Evolutionary conservation across 2,329 filamentous ascomycete species (phyloP).

Genomic region (Fusarium tuaranense): DNA sequence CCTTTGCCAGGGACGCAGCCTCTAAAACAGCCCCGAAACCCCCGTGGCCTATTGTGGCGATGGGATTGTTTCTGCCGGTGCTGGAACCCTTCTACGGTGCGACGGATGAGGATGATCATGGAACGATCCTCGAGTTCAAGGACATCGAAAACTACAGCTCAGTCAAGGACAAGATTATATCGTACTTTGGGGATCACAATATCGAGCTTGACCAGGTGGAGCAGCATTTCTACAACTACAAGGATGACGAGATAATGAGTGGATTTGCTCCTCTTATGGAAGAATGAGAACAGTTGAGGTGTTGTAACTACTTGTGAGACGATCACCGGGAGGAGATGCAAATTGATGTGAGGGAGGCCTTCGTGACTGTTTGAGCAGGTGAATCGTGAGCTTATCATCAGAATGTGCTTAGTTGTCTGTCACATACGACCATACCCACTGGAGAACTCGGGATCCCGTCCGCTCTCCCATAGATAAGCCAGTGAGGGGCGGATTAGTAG

Average conservation of each 20-base stretch:
- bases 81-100: constrained; percentile 12
- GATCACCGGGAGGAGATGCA: not conserved
- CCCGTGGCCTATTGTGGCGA: constrained; percentile 5
- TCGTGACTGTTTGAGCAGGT: not conserved
- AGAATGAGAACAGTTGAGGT: not conserved
- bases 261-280: constrained; percentile 39
- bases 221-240: constrained; percentile 7
- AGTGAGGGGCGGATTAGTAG: not conserved
- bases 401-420: not conserved
- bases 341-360: too few species aligned
- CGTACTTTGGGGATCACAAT: not conserved
- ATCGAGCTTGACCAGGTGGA: not conserved
- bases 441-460: constrained; percentile 3
- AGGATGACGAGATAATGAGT: not conserved
- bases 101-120: not conserved
- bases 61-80: constrained; percentile 11
- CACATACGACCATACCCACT: constrained; percentile 7
- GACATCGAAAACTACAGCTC: constrained; percentile 1
- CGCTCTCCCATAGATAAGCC: constrained; percentile 3
- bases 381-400: not conserved
- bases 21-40: not conserved
- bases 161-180: not conserved
- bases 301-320: not conserved
- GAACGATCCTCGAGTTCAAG: not conserved
- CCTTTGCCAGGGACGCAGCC: constrained; percentile 10